Percentiles rank a stretch among this genome's conserved stretches.
Evolutionary conservation across 2,329 filamentous ascomycete genomes (phyloP).

Genomic region (Aspergillus versicolor): DNA sequence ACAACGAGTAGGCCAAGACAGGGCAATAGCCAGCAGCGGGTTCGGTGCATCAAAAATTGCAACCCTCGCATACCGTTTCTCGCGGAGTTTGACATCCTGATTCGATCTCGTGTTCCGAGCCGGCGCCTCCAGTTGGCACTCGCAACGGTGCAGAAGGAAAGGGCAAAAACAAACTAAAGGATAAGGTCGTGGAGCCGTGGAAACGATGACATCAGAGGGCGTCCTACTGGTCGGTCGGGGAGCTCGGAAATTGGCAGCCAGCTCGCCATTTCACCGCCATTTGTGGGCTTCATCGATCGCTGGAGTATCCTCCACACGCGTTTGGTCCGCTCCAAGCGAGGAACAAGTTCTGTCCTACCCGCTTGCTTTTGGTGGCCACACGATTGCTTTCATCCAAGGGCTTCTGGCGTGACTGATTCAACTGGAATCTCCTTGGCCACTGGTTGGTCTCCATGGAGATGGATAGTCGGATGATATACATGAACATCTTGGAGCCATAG

Average conservation of each 20-base stretch:
- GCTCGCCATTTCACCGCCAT: background rate
- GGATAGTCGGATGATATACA: background rate
- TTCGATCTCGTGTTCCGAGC: background rate
- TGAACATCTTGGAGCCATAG: background rate
- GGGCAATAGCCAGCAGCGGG: background rate
- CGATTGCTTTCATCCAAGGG: background rate
- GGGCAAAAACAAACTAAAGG: no score
- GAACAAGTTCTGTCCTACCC: background rate
- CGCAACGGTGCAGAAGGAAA: background rate
- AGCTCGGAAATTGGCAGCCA: background rate
- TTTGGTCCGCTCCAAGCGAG: background rate
- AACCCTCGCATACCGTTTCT: background rate
- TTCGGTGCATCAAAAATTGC: background rate
- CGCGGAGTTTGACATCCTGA: background rate
- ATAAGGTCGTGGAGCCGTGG: background rate
- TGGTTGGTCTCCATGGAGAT: background rate
- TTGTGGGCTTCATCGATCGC: background rate
- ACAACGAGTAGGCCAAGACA: background rate
- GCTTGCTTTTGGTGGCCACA: background rate
- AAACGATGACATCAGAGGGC: slow-evolving; percentile 4
- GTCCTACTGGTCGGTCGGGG: background rate
- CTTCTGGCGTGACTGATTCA: background rate
- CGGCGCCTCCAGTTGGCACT: background rate
- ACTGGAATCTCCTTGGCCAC: background rate
- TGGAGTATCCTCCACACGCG: background rate